Base-by-base conservation (phyloP, 2,329 filamentous ascomycete species). In the Chalara sp. region DNA sequence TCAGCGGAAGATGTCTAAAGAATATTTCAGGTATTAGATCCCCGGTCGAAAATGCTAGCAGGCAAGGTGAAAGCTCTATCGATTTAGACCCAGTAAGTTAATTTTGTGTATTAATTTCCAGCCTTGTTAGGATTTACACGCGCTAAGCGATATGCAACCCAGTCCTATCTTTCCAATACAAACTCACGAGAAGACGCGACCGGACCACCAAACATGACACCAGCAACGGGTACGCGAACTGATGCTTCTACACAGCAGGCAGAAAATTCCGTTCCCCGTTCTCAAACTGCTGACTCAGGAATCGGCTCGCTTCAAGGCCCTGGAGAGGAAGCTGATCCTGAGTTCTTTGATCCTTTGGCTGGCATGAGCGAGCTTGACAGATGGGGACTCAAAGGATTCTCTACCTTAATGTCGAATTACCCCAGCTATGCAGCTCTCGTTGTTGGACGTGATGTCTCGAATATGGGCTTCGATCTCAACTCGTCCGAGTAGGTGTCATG, bases 351-450 rank as follows among this genome's bases (percentile, higher is more conserved):
- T 62, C 80, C 80, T 44, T 68, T 85, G 30, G 71, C 73, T 45
- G 78, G 79, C 44, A 81, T 84, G 80, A 67, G 76, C n/a, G 73
- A 78, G 4, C 75, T 74, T 39, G 81, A 86, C 60, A 83, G 78
- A 62, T 86, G 76, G 74, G 82, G 82, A 5, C 71, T 85, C 45
- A 84, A 84, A 63, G 82, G 82, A 7, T 69, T 84, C 53, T 73
- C 65, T 30, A 56, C 76, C 51, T 78, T 79, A 32, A 67, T 85
- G 65, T 83, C 84, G 74, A 80, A 79, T 66, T 81, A 77, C 56
- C 76, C 79, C 11, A 79, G 83, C 57, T 84, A 83, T 63, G 79
- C 78, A 48, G 76, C 79, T 4, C 73, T 83, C 61, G 72, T 83
- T 8, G 73, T 75, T 43, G 81, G 81, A 4, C 73, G 83, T 57